Conservation (phyloP, 2,329 filamentous ascomycete species). For the Alternaria postmessia region DNA sequence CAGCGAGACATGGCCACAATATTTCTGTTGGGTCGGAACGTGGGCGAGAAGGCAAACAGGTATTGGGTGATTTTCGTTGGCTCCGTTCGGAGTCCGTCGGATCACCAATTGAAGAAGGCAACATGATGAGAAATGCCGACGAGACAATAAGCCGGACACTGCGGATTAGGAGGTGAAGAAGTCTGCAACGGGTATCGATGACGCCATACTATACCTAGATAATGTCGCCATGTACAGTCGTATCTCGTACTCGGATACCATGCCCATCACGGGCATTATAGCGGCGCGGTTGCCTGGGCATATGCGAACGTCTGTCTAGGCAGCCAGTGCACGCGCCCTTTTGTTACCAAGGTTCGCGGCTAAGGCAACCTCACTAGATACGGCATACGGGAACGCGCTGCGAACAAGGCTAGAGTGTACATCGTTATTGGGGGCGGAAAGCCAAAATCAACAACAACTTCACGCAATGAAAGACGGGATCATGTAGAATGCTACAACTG, state of each 20-base stretch:
- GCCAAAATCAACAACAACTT: slow-evolving; percentile 9
- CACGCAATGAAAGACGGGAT: not conserved
- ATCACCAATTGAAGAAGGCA: not conserved
- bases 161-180: not conserved
- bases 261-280: not conserved
- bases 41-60: slow-evolving; percentile 12
- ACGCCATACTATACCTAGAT: not conserved
- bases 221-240: not conserved
- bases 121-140: not conserved
- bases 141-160: not conserved
- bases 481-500: not conserved
- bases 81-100: not conserved
- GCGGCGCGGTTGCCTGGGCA: slow-evolving; percentile 5
- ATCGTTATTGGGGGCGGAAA: slow-evolving; percentile 12
- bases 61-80: not conserved
- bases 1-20: not conserved
- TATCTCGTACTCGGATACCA: slow-evolving; percentile 1
- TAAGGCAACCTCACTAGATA: slow-evolving; percentile 4
- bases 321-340: not conserved
- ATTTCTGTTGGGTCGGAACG: not conserved
- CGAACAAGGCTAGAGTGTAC: not conserved
- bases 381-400: not conserved
- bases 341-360: not conserved
- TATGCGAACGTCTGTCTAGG: slow-evolving; percentile 7
- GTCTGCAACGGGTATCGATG: not conserved